Evolutionary conservation across 2,329 filamentous ascomycete species (phyloP), one percentile per base, ranked within the genome.

Genomic region (Cyclaneusma minus): DNA sequence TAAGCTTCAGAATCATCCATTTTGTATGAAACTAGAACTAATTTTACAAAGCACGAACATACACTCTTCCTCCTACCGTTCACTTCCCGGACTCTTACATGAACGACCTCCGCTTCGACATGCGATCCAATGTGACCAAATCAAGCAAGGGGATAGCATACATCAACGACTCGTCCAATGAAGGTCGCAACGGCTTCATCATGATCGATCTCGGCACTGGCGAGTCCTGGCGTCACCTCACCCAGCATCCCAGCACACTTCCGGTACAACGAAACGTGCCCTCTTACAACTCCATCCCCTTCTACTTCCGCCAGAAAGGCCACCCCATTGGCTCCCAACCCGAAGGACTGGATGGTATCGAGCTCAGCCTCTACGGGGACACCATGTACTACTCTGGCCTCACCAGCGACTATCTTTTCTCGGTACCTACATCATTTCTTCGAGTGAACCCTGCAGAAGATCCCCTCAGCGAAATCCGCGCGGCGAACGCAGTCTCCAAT

Each of bases 101-200:
- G 36, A 59, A 59, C 32, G 56, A 60, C 31, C 29, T 60, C 3
- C 52, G 56, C 14, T 58, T 60, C 40, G 55, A 60, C 35, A 44
- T 60, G 17, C 47, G 54, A n/a, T 23, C 49, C 5, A 49, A 54
- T 22, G 38, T 45, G 1, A 49, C 51, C 3, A 46, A 44, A n/a
- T 45, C 43, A 2, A 53, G 52, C 7, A 29, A 44, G 12, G 54
- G 57, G 7, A 49, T 60, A 14, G 56, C 53, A 4, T 60, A 59
- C 34, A 48, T 61, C 3, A 50, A 56, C 13, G 56, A 61, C 40
- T 53, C 45, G 35, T 54, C 47, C 28, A 56, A 54, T 31, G 56
- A 60, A 41, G 55, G 54, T 13, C 50, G 57, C 11, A 52, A 46
- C 3, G 55, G 53, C 5, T 57, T 61, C 39, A 58, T 61, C 29